Conservation (phyloP, 768 basidiomycete species). For the Macrocybe gigantea region DNA sequence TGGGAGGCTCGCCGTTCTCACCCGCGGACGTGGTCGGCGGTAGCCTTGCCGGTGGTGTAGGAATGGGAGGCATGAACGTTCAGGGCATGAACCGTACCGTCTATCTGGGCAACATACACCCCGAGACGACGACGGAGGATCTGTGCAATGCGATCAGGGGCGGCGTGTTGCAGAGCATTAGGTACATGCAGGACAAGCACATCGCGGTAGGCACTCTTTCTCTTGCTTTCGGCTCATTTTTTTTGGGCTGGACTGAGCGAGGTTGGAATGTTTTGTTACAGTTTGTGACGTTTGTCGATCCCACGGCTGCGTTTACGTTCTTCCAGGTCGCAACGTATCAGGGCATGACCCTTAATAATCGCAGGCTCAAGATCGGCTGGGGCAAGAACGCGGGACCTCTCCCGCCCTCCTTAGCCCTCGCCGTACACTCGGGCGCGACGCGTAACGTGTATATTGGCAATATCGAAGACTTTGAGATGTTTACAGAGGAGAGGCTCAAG, state of each 20-base stretch:
- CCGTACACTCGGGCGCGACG: conserved; percentile 89
- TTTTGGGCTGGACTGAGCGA: neutral
- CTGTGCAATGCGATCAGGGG: conserved; percentile 95
- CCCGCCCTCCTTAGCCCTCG: conserved; percentile 75
- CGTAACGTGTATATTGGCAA: conserved; percentile 96
- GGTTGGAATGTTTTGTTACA: conserved; percentile 22
- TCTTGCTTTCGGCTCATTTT: neutral
- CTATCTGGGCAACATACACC: conserved; percentile 94
- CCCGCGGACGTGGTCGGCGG: conserved; percentile 38
- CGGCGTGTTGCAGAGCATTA: conserved; percentile 92
- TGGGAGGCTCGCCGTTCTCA: conserved; percentile 35
- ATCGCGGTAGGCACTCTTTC: conserved; percentile 66
- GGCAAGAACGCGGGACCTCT: conserved; percentile 93
- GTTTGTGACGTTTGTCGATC: conserved; percentile 97
- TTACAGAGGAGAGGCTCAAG: conserved; percentile 85
- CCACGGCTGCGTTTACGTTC: conserved; percentile 89
- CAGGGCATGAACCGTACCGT: conserved; percentile 84
- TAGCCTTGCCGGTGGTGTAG: neutral
- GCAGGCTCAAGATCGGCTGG: conserved; percentile 96
- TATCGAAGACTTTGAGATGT: conserved; percentile 92
- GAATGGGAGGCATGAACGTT: neutral
- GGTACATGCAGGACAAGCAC: conserved; percentile 96
- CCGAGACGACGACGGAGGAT: conserved; percentile 92
- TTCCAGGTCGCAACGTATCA: conserved; percentile 89
- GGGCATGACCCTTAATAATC: conserved; percentile 87